phyloP scores from a whole-genome alignment of 805 yeast species.

The Kodamaea neixiangensis region DNA sequence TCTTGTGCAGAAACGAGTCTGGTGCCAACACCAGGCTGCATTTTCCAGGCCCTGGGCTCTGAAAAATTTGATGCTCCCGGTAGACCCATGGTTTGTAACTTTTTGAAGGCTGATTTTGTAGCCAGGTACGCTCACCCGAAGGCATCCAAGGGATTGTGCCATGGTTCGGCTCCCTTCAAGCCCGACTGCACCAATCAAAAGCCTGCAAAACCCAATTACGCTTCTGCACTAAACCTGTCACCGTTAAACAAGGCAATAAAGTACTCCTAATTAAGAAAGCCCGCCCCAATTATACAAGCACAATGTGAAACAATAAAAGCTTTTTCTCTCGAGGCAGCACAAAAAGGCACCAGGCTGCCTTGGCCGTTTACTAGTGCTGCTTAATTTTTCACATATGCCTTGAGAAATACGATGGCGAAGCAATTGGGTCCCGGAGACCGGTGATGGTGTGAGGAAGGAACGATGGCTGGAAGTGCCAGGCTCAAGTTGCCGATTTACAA shows the following conservation, averaged over 20 bases:
- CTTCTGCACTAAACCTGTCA: not conserved
- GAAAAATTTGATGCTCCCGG: no score
- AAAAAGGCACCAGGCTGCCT: not conserved
- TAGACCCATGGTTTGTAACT: no score
- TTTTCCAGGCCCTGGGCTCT: no score
- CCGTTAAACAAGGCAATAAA: not conserved
- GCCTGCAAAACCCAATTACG: not conserved
- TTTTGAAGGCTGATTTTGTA: not conserved
- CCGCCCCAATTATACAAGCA: not conserved
- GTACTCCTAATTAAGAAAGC: not conserved
- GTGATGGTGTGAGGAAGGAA: not conserved
- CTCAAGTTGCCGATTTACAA: not conserved
- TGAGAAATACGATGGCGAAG: not conserved
- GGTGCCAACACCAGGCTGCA: no score
- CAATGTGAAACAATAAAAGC: not conserved
- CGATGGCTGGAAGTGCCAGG: not conserved
- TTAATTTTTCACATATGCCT: not conserved
- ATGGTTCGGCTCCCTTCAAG: not conserved
- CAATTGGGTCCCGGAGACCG: not conserved
- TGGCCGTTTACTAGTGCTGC: not conserved
- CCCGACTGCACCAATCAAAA: not conserved
- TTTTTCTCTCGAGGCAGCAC: not conserved
- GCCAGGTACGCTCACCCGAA: not conserved
- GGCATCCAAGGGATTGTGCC: not conserved
- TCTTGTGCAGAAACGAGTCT: no score